phyloP scores from a whole-genome alignment of 1,139 yeast species.

The Eremothecium sinecaudum region DNA sequence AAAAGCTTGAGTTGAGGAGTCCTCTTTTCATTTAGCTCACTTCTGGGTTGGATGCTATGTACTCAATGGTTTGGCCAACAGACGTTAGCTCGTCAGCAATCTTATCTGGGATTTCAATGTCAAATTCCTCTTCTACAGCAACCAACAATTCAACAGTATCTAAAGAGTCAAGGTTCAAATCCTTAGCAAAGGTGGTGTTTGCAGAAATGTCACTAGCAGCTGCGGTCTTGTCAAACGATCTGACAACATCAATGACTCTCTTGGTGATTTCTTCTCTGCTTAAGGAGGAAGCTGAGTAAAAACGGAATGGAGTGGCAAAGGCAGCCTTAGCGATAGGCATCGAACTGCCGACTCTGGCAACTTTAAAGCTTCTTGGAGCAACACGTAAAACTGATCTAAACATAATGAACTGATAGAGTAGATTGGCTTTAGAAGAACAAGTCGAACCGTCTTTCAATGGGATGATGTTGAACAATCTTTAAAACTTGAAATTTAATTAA shows the following conservation, averaged over 20 bases:
- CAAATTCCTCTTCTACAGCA: slow-evolving; percentile 65
- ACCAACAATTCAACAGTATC: slow-evolving; percentile 65
- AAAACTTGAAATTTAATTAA: too few species aligned
- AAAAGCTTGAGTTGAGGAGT: too few species aligned
- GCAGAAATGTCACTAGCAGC: slow-evolving; percentile 24
- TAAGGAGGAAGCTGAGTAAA: slow-evolving; percentile 20
- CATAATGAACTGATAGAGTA: slow-evolving; percentile 15
- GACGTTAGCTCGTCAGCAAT: slow-evolving; percentile 61
- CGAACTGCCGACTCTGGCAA: slow-evolving; percentile 10
- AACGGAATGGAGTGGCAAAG: slow-evolving; percentile 15
- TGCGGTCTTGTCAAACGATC: slow-evolving; percentile 25
- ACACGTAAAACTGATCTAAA: slow-evolving; percentile 20
- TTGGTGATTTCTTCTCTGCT: slow-evolving; percentile 20
- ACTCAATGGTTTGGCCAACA: slow-evolving; percentile 59
- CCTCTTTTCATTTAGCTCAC: slow-evolving; percentile 33
- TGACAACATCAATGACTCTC: slow-evolving; percentile 27
- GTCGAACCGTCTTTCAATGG: too few species aligned
- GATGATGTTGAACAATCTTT: too few species aligned
- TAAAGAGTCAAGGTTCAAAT: slow-evolving; percentile 60
- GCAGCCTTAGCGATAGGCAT: neutral
- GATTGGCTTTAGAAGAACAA: too few species aligned
- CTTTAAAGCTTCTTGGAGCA: slow-evolving; percentile 13
- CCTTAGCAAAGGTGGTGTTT: slow-evolving; percentile 33
- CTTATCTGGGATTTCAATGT: slow-evolving; percentile 56
- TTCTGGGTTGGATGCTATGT: slow-evolving; percentile 37